Base-by-base conservation (phyloP, 1,284 basidiomycete species). In the Termitomyces sp. region DNA sequence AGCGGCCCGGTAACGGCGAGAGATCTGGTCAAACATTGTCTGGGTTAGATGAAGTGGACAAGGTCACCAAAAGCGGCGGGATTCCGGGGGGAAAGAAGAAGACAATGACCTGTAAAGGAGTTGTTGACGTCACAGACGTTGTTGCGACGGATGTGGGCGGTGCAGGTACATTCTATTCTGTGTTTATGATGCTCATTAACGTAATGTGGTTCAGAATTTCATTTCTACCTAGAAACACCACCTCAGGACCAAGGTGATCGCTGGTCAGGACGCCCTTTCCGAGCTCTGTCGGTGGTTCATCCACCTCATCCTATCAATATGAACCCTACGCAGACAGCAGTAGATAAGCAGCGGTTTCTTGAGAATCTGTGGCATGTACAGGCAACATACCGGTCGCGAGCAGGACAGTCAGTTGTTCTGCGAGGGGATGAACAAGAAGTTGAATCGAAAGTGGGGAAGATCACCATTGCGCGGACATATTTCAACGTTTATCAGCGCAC, bases 361-460 rank as follows among this genome's bases (percentile, higher is more conserved):
- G 84, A 92, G 58, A 92, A 90, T 64, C 68, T 94, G 7, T 95
- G 94, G 91, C 78, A 79, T 30, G 86, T 84, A 19, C 93, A 96
- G 66, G 90, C 92, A 4, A 80, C 80, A 43, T 87, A 87, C 60
- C 78, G 92, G 50, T 82, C 88, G 1, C 82, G 83, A 54, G 68
- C 78, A 3, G 85, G 81, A 9, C 81, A 84, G 64, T 88, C 88
- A 13, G 82, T 90, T 7, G 82, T 81, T 41, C 75, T 83, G 24
- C 79, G 74, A 60, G 80, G 78, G n/a, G 81, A 88, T 15, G 92
- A 94, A 61, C 73, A 77, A 56, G 85, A 89, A 65, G 82, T 92
- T 2, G 88, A 90, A 65, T 77, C 73, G 31, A 77, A 80, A 54
- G 75, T 75, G 43, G 83, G 84, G 41, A 81, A 75, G 59, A 70